Evolutionary conservation across 2,329 filamentous ascomycete genomes (phyloP), one percentile per base, ranked within the genome.

Genomic region (Ambrosiella xylebori): DNA sequence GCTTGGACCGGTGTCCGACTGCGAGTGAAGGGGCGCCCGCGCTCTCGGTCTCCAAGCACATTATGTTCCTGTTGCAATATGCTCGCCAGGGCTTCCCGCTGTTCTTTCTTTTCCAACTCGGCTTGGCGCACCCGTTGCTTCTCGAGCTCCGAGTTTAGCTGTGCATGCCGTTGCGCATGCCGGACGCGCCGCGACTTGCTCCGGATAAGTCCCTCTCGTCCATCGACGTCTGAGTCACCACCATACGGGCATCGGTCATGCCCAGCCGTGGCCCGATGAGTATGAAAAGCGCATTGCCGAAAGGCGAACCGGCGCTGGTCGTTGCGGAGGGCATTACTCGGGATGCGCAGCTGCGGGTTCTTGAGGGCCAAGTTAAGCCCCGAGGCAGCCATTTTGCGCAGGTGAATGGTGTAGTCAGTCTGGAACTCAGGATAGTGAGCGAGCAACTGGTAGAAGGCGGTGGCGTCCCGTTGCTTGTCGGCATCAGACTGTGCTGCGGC

Each of bases 301-400:
- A 80, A 81, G n/a, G 78, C 78, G 64, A 80, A 80, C 56, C 75
- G 71, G 40, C 78, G 75, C 68, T 80, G 75, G 51, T 78, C 77
- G 66, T 74, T 78, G 61, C 74, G 71, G 19, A 81, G 69, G 58
- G 71, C 70, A 69, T 81, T 81, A 62, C 73, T 75, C 12, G 76
- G 75, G 56, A 81, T 73, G 61, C 78, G 72, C 19, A 81, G 73
- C 67, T 80, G 78, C 12, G 78, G 78, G 68, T 81, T 81, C 71
- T 81, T 81, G 68, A 78, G 71, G 63, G 74, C 71, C 41, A 76
- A 68, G 62, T 80, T 73, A 56, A 78, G 72, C 27, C 73, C 69
- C 60, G 73, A 76, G 60, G 68, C 68, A 47, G 67, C 67, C 71
- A 80, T 78, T 67, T 78, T 79, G 63, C 68, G 67, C 52, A 77